Percentiles rank a stretch among this genome's conserved stretches.
These are phyloP conservation scores for Dorcoceras hygrometricum DNA, from an alignment of 257 asterid species.

Conservation along the genomic window DNA sequence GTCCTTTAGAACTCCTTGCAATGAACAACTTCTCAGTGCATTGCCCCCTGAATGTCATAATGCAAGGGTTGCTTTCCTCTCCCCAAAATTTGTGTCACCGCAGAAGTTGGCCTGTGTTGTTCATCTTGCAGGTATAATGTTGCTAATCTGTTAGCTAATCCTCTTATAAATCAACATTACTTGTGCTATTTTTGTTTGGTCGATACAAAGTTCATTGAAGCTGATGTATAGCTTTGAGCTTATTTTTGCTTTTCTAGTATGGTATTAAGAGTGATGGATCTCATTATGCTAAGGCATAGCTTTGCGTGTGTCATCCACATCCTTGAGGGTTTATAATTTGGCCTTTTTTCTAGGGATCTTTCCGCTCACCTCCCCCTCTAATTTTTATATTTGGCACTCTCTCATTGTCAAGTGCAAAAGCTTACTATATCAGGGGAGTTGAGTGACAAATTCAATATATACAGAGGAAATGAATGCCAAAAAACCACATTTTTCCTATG, in stretches of 20 bases:
- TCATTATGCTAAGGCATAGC: background rate
- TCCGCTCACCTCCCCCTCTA: too few species aligned
- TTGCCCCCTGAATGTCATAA: conserved; percentile 89
- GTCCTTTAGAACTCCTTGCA: conserved; percentile 76
- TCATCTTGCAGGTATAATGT: conserved; percentile 85
- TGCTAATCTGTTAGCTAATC: background rate
- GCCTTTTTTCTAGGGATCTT: background rate
- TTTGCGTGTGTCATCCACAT: background rate
- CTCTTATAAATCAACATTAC: background rate
- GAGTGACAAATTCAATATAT: too few species aligned
- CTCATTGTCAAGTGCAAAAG: too few species aligned
- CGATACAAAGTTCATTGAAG: background rate
- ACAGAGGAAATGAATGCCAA: too few species aligned
- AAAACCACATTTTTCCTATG: too few species aligned
- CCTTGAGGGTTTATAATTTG: background rate
- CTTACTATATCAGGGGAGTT: too few species aligned
- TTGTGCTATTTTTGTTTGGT: conserved; percentile 2
- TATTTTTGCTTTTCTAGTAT: conserved; percentile 10
- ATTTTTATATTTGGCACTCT: too few species aligned
- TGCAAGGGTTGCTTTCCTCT: conserved; percentile 85
- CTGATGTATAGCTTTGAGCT: background rate
- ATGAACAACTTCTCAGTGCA: conserved; percentile 68
- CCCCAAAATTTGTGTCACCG: conserved; percentile 57
- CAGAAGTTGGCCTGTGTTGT: conserved; percentile 86
- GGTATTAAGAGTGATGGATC: background rate